These are phyloP conservation scores for Pseudogymnoascus sp. DNA, from an alignment of 2,329 filamentous ascomycete genomes.

Conservation along the genomic window DNA sequence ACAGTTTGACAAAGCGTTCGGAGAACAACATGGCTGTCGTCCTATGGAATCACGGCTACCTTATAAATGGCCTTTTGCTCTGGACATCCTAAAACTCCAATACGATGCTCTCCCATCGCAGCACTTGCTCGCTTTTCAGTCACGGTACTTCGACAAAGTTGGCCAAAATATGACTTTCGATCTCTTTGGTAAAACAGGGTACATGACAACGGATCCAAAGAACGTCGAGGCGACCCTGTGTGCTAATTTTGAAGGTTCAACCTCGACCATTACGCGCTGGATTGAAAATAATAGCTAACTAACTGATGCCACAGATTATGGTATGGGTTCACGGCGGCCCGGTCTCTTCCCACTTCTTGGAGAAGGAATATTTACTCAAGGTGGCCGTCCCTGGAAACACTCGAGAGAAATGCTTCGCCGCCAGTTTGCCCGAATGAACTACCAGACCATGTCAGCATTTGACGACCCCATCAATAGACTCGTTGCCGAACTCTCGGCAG, in stretches of 20 bases:
- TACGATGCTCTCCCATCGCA: conserved; percentile 2
- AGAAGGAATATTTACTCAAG: neutral
- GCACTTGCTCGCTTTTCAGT: conserved; percentile 5
- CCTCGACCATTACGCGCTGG: neutral
- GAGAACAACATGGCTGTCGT: conserved; percentile 11
- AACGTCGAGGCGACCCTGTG: neutral
- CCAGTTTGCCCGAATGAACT: neutral
- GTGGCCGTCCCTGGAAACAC: neutral
- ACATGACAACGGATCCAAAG: neutral
- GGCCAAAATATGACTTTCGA: conserved; percentile 6
- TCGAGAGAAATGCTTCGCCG: neutral
- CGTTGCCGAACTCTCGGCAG: neutral
- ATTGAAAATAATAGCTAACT: neutral
- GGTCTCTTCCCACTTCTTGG: neutral
- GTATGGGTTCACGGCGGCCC: neutral
- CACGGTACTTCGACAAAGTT: conserved; percentile 7
- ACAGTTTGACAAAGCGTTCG: neutral
- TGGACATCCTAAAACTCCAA: conserved; percentile 5
- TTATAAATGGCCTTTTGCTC: conserved; percentile 7
- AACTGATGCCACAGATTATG: neutral
- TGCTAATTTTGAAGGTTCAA: neutral
- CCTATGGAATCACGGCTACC: conserved; percentile 5
- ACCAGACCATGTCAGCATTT: neutral
- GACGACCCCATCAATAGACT: neutral
- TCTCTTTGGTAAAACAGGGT: neutral